Evolutionary conservation across 306 rosid species (phyloP), one percentile per base, ranked within the genome.

Genomic region (Prosopis cineraria): DNA sequence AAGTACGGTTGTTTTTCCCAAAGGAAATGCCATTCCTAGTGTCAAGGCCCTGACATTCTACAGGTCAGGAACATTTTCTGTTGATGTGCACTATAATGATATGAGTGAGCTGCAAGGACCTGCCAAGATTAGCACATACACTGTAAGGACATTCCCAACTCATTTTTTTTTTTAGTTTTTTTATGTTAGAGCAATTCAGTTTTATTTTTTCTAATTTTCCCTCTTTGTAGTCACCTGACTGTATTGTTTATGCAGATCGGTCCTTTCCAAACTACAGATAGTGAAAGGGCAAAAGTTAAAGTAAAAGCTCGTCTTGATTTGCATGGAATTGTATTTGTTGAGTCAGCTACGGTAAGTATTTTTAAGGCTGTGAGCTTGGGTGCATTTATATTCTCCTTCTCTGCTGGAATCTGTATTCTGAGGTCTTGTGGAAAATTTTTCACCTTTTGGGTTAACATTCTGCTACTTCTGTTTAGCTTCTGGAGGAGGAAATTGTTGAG

Each of bases 401-500:
- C 1, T 47, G 25, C 55, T 34, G 31, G 34, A 40, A 39, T 58
- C 55, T 62, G 14, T 25, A 2, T 50, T 5, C 5, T 47, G 25
- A 68, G 20, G 17, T 52, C 30, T 63, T 60, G 53, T 48, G 48
- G 0, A 33, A n/a, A 63, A 10, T 12, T 6, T 65, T 9, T 82
- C 60, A 56, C n/a, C 10, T 40, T 43, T 8, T 63, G 17, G 25
- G n/a, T 14, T 65, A 12, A 16, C 45, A 36, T 10, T 80, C 9
- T 16, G n/a, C 72, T 78, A 53, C 7, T 73, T 59, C n/a, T 50
- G 34, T 81, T 29, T 70, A 95, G 98, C 97, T 92, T 10, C 30
- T 95, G 81, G 98, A 92, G 73, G 98, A 92, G 87, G 98, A 92
- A 83, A 97, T 89, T 34, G 55, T 85, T 76, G 98, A 95, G 76